Percentiles rank a stretch among this genome's conserved stretches.
Evolutionary conservation across 495 filamentous ascomycete genomes (phyloP).

Genomic region (Tetracladium setigerum): DNA sequence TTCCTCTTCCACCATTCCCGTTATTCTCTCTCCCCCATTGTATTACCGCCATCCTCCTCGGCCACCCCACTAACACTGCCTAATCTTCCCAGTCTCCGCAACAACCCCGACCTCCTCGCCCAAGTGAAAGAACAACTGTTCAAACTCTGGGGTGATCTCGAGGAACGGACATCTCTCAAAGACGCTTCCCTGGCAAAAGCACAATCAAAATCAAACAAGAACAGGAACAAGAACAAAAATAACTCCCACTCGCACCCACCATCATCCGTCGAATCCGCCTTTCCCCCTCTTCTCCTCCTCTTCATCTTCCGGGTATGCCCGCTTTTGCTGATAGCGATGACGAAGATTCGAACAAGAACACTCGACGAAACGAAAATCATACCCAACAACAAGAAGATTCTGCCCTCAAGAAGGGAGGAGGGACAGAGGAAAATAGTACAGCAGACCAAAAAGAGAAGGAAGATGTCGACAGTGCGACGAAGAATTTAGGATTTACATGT

Average conservation of each 20-base stretch:
- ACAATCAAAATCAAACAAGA: neutral
- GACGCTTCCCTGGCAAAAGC: neutral
- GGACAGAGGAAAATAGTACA: neutral
- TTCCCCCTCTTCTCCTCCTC: conserved; percentile 16
- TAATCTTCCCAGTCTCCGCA: conserved; percentile 41
- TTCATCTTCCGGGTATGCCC: conserved; percentile 10
- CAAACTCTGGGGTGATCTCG: conserved; percentile 79
- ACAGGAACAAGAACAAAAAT: neutral
- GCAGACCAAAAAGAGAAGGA: conserved; percentile 1
- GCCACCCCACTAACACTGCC: neutral
- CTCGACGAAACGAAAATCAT: conserved; percentile 8
- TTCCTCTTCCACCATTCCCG: neutral
- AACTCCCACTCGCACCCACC: neutral
- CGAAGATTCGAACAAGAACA: conserved; percentile 7
- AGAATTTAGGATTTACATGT: conserved; percentile 49
- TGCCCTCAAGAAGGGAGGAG: neutral
- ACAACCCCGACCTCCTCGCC: conserved; percentile 33
- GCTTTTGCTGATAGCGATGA: conserved; percentile 17
- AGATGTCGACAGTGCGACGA: conserved; percentile 10
- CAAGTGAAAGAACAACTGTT: conserved; percentile 64
- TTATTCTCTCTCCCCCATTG: neutral
- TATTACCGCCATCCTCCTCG: too few relatives aligned
- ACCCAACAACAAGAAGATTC: conserved; percentile 20
- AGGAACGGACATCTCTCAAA: conserved; percentile 48
- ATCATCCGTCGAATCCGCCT: conserved; percentile 21